A percentile compares a stretch with the other conserved stretches of the same genome.
These are phyloP conservation scores for Lipomyces spencermartinsiae DNA, from an alignment of 805 yeast species.

Conservation along the genomic window DNA sequence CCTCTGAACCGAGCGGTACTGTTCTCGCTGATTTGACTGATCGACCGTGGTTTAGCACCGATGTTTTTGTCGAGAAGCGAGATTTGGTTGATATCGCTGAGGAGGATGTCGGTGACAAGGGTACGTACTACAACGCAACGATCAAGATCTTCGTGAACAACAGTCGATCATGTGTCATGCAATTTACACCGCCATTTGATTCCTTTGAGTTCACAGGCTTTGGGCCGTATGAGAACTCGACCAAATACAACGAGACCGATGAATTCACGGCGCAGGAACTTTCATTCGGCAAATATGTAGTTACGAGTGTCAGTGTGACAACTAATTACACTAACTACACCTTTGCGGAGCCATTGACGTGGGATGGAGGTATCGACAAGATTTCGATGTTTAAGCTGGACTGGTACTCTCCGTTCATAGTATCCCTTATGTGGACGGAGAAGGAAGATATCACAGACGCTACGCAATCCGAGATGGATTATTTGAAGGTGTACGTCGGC, in stretches of 20 bases:
- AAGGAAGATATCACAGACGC: constrained; percentile 43
- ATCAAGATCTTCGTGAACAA: constrained; percentile 34
- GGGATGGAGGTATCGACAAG: constrained; percentile 34
- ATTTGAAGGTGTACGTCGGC: constrained; percentile 62
- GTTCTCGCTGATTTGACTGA: background rate
- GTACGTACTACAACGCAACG: constrained; percentile 30
- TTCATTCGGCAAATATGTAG: constrained; percentile 29
- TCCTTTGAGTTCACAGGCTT: constrained; percentile 31
- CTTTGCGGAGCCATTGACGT: constrained; percentile 23
- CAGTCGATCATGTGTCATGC: constrained; percentile 35
- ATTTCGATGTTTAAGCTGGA: constrained; percentile 36
- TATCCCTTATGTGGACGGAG: constrained; percentile 33
- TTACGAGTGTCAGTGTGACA: constrained; percentile 32
- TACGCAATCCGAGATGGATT: constrained; percentile 37
- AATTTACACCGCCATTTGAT: constrained; percentile 34
- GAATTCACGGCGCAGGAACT: constrained; percentile 8
- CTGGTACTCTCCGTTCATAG: constrained; percentile 31
- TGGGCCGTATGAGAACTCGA: constrained; percentile 18
- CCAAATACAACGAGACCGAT: constrained; percentile 3
- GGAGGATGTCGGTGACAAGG: constrained; percentile 14
- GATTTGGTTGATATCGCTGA: background rate
- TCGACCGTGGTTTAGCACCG: constrained; percentile 6
- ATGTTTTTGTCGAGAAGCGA: constrained; percentile 8
- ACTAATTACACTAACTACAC: constrained; percentile 33
- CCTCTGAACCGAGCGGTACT: background rate